Percentiles rank a stretch among this genome's conserved stretches.
Evolutionary conservation across 352 stramenopile species (phyloP).

Genomic region (Phytophthora cajani): DNA sequence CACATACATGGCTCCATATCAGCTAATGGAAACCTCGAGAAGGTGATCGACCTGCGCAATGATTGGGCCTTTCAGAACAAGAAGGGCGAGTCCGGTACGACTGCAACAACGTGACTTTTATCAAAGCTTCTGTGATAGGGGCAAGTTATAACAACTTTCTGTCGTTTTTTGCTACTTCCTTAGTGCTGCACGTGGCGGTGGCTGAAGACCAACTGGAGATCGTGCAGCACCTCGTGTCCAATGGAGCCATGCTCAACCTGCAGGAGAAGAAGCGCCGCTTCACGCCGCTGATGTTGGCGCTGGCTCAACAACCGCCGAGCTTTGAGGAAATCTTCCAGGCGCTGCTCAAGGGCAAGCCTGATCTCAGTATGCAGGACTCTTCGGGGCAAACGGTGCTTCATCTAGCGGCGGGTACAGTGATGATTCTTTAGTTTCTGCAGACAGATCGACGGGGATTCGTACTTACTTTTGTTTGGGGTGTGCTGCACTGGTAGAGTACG

Average conservation of each 20-base stretch:
- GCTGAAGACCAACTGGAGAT: slow-evolving; percentile 76
- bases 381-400: slow-evolving; percentile 71
- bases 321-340: slow-evolving; percentile 73
- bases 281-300: slow-evolving; percentile 76
- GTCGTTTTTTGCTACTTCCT: background rate
- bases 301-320: slow-evolving; percentile 70
- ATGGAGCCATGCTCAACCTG: slow-evolving; percentile 72
- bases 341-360: slow-evolving; percentile 75
- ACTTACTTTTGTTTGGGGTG: background rate
- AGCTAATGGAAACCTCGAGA: slow-evolving; percentile 80
- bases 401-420: slow-evolving; percentile 59
- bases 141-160: background rate
- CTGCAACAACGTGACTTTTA: background rate
- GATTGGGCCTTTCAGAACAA: slow-evolving; percentile 85
- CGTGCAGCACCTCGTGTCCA: slow-evolving; percentile 71
- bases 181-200: slow-evolving; percentile 79
- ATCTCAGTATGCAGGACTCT: slow-evolving; percentile 68
- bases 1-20: background rate
- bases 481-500: slow-evolving; percentile 55
- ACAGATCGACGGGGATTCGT: too few relatives aligned
- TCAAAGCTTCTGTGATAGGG: background rate
- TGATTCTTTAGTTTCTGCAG: background rate
- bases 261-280: slow-evolving; percentile 83
- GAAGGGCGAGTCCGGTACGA: slow-evolving; percentile 78
- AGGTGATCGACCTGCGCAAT: slow-evolving; percentile 68